Evolutionary conservation across 2,329 filamentous ascomycete species (phyloP), one percentile per base, ranked within the genome.

Genomic region (Dactylellina parvicollis): DNA sequence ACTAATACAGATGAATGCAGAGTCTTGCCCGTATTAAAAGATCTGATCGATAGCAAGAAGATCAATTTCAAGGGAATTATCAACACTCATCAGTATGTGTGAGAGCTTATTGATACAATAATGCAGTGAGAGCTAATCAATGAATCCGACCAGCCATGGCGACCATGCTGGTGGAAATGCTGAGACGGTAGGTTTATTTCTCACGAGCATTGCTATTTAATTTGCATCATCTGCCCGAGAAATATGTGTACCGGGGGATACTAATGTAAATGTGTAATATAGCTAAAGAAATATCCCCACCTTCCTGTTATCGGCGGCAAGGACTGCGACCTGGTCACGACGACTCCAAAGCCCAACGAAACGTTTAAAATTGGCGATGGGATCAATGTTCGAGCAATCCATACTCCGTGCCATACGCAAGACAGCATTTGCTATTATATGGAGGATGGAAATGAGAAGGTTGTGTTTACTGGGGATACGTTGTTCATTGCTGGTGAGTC

Each of bases 331-430:
- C 86, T 86, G 22, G 94, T 97, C 49, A 92, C 89, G 22, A 85
- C 85, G 77, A 96, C 90, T 0, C 94, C 94, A 0, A 82, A 83
- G 1, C 87, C 98, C 80, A 88, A 89, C 38, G 87, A 92, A 76
- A 87, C 84, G 2, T 96, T 97, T 84, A 89, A 87, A 75, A 87
- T 99, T 75, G 95, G 95, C 64, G 84, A 87, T 40, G 85, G 86
- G 76, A 95, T 99, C 80, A 85, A 86, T 12, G 90, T 97, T 66
- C 94, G 87, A 79, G 90, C 91, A 22, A 84, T 98, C n/a, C 91
- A 98, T 82, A 99, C 95, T 10, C 95, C 95, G 1, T 99, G 95
- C 81, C 95, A 99, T 80, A 99, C 95, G 0, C 93, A 97, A 83
- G 95, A 99, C 83, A 97, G 93, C 81, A 96, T 99, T 80, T 99